Percentiles rank a stretch among this genome's conserved stretches.
Evolutionary conservation across 2,329 filamentous ascomycete species (phyloP).

Genomic region (Drechmeria coniospora): DNA sequence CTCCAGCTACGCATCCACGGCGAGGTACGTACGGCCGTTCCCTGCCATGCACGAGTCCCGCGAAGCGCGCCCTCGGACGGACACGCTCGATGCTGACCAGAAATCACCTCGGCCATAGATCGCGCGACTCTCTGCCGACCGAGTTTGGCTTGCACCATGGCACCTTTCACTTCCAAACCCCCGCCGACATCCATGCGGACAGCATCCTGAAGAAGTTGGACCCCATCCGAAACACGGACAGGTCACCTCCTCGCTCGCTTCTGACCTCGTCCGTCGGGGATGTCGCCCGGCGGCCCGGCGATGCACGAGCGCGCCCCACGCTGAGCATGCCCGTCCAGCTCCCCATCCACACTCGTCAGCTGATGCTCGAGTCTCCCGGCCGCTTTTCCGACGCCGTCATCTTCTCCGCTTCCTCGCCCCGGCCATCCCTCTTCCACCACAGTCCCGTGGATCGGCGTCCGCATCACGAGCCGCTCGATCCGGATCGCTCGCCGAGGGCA

Average conservation of each 20-base stretch:
- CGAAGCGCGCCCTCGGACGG: neutral
- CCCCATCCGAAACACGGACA: conserved; percentile 27
- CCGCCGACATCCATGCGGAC: conserved; percentile 31
- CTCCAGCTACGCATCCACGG: conserved; percentile 24
- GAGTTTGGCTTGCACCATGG: conserved; percentile 35
- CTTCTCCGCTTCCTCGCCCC: conserved; percentile 32
- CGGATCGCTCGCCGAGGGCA: conserved; percentile 30
- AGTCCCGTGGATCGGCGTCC: conserved; percentile 25
- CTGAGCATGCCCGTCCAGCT: conserved; percentile 29
- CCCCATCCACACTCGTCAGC: conserved; percentile 20
- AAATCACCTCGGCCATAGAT: conserved; percentile 13
- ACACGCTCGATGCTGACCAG: conserved; percentile 1
- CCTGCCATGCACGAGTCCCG: neutral
- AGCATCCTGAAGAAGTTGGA: conserved; percentile 41
- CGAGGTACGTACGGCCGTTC: conserved; percentile 20
- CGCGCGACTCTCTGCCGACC: conserved; percentile 23
- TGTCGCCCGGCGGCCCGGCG: conserved; percentile 19
- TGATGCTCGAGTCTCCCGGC: conserved; percentile 27
- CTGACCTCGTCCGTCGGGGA: conserved; percentile 27
- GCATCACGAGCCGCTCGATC: conserved; percentile 26
- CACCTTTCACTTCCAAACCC: conserved; percentile 30
- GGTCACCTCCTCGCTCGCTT: conserved; percentile 27
- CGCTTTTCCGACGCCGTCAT: conserved; percentile 29
- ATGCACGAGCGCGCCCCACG: conserved; percentile 24
- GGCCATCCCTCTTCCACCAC: conserved; percentile 25